phyloP scores from a whole-genome alignment of 345 rosid species.

The rapeseed (Brassica napus) region DNA sequence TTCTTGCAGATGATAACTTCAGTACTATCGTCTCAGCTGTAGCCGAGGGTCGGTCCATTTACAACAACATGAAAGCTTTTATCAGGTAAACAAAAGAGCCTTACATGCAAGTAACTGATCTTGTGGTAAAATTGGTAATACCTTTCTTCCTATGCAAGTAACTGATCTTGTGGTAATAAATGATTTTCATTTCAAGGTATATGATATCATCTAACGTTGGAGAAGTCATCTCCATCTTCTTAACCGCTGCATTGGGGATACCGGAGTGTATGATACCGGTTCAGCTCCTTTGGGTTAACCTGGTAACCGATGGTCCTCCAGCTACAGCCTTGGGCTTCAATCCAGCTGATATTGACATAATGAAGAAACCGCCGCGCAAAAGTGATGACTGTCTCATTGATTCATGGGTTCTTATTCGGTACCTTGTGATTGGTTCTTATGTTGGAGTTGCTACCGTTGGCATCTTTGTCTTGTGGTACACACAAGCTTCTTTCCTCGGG shows the following conservation, averaged over 20 bases:
- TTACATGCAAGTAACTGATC: background rate
- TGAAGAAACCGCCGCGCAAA: slow-evolving; percentile 82
- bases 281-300: slow-evolving; percentile 95
- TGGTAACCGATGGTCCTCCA: slow-evolving; percentile 95
- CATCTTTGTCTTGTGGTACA: slow-evolving; percentile 83
- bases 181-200: slow-evolving; percentile 48
- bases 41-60: slow-evolving; percentile 91
- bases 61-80: slow-evolving; percentile 92
- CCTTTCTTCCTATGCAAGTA: background rate
- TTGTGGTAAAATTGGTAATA: background rate
- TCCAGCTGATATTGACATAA: slow-evolving; percentile 85
- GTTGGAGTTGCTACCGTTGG: slow-evolving; percentile 98
- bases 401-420: slow-evolving; percentile 76
- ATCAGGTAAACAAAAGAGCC: slow-evolving; percentile 50
- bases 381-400: slow-evolving; percentile 72
- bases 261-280: slow-evolving; percentile 95
- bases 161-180: background rate
- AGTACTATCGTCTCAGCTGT: slow-evolving; percentile 81
- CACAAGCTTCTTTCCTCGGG: slow-evolving; percentile 75
- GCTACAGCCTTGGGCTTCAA: slow-evolving; percentile 98
- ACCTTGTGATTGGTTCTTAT: slow-evolving; percentile 81
- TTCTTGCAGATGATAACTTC: slow-evolving; percentile 91
- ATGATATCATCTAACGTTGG: slow-evolving; percentile 98
- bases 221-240: slow-evolving; percentile 87
- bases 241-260: slow-evolving; percentile 84